Base-by-base conservation (phyloP, 768 basidiomycete genomes). In the Ramaria sp. region DNA sequence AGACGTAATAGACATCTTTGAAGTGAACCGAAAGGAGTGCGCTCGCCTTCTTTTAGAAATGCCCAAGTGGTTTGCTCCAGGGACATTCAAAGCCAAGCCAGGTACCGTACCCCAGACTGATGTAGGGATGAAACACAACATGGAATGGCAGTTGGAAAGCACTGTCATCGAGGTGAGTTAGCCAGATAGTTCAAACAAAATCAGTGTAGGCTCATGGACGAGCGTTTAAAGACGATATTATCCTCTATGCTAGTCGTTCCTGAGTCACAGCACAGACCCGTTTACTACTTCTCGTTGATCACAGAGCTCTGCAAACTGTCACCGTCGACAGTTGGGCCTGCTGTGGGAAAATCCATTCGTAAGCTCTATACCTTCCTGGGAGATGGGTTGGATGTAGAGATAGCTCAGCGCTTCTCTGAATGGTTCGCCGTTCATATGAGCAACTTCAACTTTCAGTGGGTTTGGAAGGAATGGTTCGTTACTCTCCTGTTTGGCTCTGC, bases 341-440 rank as follows among this genome's bases (percentile, higher is more conserved):
- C 94, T 1, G 90, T 99, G 18, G 96, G 96, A 57, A 92, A 97
- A 67, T 88, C 89, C 1, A 92, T 98, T 61, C 78, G 95, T 44
- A 89, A 84, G 64, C 67, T 98, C 6, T 99, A 94, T 62, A 70
- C 70, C 13, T 67, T 77, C 8, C 73, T 97, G n/a, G 81, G 85
- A 0, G 86, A 89, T 37, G 92, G 89, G 0, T 71, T 98, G 28
- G 95, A 97, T 58, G 79, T 88, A 7, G 94, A 95, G 57, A 71
- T 89, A 50, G 74, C 83, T 1, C 78, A 84, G 47, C 75, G 90
- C 28, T 88, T 93, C 56, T 82, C 88, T 0, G 93, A 97, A 57
- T 99, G 96, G 96, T 96, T 98, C 61, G 78, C 90, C 1, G 76
- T 88, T 1, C 96, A 99, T 63, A 85, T 99, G 83, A 94, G 90